phyloP scores from a whole-genome alignment of 2,329 filamentous ascomycete species.

The Dothiorella sarmentorum region DNA sequence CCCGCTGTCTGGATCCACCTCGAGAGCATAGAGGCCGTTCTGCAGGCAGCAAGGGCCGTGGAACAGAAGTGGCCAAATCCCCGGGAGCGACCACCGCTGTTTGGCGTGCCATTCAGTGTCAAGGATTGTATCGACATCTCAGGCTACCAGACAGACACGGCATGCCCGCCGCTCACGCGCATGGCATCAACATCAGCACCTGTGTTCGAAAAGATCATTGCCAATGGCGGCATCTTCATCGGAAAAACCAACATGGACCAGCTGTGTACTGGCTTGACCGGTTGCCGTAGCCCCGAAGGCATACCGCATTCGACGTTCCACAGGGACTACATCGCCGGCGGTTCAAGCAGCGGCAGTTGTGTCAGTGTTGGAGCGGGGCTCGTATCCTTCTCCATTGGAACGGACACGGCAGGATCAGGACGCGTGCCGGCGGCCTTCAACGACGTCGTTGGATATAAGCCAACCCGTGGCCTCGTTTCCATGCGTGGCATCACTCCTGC shows the following conservation, averaged over 20 bases:
- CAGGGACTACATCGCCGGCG: conserved; percentile 52
- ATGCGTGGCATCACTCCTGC: conserved; percentile 55
- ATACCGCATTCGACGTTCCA: conserved; percentile 53
- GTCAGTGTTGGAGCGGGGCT: conserved; percentile 54
- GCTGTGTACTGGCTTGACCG: conserved; percentile 59
- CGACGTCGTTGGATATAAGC: conserved; percentile 25
- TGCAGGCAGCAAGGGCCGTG: conserved; percentile 43
- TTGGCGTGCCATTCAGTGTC: conserved; percentile 55
- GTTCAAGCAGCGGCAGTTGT: conserved; percentile 55
- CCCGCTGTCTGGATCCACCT: conserved; percentile 53
- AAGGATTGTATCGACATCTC: conserved; percentile 57
- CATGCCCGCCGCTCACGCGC: conserved; percentile 50
- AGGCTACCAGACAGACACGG: conserved; percentile 50
- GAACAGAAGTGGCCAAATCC: conserved; percentile 39
- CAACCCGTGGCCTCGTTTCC: conserved; percentile 51
- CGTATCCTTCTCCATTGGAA: conserved; percentile 55
- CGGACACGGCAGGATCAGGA: conserved; percentile 55
- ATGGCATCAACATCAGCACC: conserved; percentile 48
- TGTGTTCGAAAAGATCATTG: conserved; percentile 48
- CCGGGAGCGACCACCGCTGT: conserved; percentile 48
- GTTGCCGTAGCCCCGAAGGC: conserved; percentile 57
- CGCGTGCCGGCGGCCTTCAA: conserved; percentile 43
- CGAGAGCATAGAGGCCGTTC: conserved; percentile 37
- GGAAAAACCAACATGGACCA: conserved; percentile 63
- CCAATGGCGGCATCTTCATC: conserved; percentile 55